A percentile compares a stretch with the other conserved stretches of the same genome.
Evolutionary conservation across 2,329 filamentous ascomycete species (phyloP).

Genomic region (Diaporthe helianthi): DNA sequence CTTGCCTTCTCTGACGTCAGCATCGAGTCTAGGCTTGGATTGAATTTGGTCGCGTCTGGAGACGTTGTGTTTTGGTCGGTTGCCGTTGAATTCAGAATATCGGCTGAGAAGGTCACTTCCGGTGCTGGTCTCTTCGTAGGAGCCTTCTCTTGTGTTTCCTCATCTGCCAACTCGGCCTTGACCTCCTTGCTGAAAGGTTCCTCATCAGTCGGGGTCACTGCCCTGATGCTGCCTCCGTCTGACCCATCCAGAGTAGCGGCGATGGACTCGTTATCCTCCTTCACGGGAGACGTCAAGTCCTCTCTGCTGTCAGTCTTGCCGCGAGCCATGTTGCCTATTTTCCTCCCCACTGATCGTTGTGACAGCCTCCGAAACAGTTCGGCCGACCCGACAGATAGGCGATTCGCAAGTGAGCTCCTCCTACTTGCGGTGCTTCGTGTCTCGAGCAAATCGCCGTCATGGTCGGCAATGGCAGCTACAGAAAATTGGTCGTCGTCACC

Average conservation of each 20-base stretch:
- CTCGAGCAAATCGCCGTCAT: conserved; percentile 54
- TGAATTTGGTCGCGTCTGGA: neutral
- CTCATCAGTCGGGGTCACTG: conserved; percentile 39
- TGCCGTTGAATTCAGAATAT: conserved; percentile 36
- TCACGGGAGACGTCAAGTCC: conserved; percentile 47
- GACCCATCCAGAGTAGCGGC: conserved; percentile 61
- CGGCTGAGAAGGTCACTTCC: conserved; percentile 22
- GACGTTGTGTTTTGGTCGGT: neutral
- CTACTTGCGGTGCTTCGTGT: conserved; percentile 38
- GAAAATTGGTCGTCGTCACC: conserved; percentile 67
- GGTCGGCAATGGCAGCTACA: conserved; percentile 72
- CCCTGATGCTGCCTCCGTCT: conserved; percentile 46
- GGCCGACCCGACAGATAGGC: conserved; percentile 56
- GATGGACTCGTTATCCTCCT: conserved; percentile 59
- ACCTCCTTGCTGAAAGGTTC: conserved; percentile 47
- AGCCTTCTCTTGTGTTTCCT: conserved; percentile 16
- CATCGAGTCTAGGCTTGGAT: conserved; percentile 4
- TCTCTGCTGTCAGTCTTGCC: conserved; percentile 51
- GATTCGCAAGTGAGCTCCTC: conserved; percentile 52
- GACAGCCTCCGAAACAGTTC: conserved; percentile 55
- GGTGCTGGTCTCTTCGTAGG: conserved; percentile 18
- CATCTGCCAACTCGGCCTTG: conserved; percentile 47
- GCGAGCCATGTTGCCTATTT: conserved; percentile 37
- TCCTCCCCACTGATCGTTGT: conserved; percentile 41
- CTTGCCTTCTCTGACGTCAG: conserved; percentile 33